These are phyloP conservation scores for Fusarium graminum DNA, from an alignment of 2,329 filamentous ascomycete genomes.

Conservation along the genomic window DNA sequence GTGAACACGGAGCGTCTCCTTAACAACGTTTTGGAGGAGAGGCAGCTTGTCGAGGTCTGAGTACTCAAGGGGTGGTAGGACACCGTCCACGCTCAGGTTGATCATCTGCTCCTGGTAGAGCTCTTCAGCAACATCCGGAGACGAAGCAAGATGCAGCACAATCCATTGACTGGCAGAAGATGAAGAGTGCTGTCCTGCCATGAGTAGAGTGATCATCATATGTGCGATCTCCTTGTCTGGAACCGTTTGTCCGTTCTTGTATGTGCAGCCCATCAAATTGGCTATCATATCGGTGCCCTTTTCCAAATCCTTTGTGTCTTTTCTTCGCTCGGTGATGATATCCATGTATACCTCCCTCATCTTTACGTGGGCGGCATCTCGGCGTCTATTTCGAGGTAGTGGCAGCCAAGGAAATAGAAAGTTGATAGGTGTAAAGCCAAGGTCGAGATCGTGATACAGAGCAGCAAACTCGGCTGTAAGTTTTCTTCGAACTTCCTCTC, in stretches of 20 bases:
- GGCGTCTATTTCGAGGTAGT: conserved; percentile 79
- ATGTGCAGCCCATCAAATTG: conserved; percentile 81
- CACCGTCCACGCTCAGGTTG: conserved; percentile 61
- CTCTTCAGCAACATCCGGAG: conserved; percentile 77
- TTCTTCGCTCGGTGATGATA: conserved; percentile 75
- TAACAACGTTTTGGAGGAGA: conserved; percentile 73
- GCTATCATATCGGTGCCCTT: conserved; percentile 77
- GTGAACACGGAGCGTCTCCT: conserved; percentile 79
- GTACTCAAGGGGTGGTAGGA: conserved; percentile 69
- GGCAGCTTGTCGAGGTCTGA: conserved; percentile 70
- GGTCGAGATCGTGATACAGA: conserved; percentile 82
- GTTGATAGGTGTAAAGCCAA: conserved; percentile 83
- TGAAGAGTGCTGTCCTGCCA: conserved; percentile 87
- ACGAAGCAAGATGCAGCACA: conserved; percentile 77
- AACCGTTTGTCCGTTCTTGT: conserved; percentile 78
- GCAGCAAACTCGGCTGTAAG: conserved; percentile 79
- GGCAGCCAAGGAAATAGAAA: conserved; percentile 85
- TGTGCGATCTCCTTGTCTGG: conserved; percentile 83
- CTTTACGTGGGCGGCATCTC: conserved; percentile 77
- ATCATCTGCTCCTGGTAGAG: conserved; percentile 75
- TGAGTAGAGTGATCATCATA: conserved; percentile 88
- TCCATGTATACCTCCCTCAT: conserved; percentile 79
- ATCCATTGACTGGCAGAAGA: conserved; percentile 85
- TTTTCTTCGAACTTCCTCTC: conserved; percentile 78
- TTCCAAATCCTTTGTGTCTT: conserved; percentile 56